Evolutionary conservation across 108 stramenopile genomes (phyloP).

Genomic region (Nannochloropsis granulata): DNA sequence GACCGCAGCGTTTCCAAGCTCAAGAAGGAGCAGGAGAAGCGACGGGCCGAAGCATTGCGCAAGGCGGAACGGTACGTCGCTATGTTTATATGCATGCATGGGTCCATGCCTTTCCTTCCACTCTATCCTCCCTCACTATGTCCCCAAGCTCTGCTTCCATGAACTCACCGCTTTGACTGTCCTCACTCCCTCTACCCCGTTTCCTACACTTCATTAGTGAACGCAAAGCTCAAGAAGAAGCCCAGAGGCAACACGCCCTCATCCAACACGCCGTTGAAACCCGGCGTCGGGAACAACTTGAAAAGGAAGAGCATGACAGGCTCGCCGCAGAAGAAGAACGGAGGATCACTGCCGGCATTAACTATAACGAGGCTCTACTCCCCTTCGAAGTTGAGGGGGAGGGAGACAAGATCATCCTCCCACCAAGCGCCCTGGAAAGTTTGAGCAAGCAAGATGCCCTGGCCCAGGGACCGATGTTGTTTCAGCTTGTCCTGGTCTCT

Average conservation of each 20-base stretch:
- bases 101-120: too few relatives aligned
- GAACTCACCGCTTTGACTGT: not conserved
- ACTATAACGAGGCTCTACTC: conserved; percentile 1
- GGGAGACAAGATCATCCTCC: conserved; percentile 22
- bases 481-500: conserved; percentile 1
- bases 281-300: conserved; percentile 7
- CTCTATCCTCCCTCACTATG: too few relatives aligned
- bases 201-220: not conserved
- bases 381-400: conserved; percentile 7
- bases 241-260: conserved; percentile 3
- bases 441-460: conserved; percentile 15
- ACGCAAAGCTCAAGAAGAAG: conserved; percentile 1
- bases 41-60: conserved; percentile 12
- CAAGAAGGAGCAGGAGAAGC: conserved; percentile 23
- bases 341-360: conserved; percentile 13
- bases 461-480: conserved; percentile 20
- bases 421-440: conserved; percentile 20
- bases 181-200: not conserved
- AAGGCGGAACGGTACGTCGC: not conserved
- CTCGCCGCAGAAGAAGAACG: conserved; percentile 11
- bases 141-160: too few relatives aligned
- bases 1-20: conserved; percentile 8
- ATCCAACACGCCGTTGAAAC: conserved; percentile 3
- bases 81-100: too few relatives aligned
- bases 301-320: conserved; percentile 4